Evolutionary conservation across 345 rosid genomes (phyloP), one percentile per base, ranked within the genome.

Genomic region (Salix dunnii): DNA sequence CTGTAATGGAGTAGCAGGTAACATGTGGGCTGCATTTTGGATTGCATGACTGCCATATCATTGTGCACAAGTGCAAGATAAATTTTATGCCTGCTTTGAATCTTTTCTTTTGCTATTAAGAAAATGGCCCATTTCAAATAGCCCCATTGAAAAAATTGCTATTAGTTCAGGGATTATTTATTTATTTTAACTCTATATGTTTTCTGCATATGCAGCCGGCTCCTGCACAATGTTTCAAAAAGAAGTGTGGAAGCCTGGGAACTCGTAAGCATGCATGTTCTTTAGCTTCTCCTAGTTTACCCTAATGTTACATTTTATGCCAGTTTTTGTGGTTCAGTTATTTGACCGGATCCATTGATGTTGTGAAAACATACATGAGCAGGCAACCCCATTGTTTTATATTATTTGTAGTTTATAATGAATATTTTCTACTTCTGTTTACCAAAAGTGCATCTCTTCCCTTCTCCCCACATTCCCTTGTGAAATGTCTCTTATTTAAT

Each of bases 241-340:
- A 87, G 86, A 81, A 78, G 84, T 62, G 67, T 89, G 64, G 91
- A 90, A 83, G 92, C 89, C 40, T 91, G 97, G 97, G 97, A 95
- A 82, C 93, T 95, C 60, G 94, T 88, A 87, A 51, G 89, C 20
- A 49, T 18, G 20, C 58, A 17, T 6, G 58, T 49, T 18, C 58
- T 49, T 49, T 46, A 46, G 6, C 51, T 46, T 46, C 51, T 46
- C 14, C 20, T 49, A 49, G 21, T 49, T 49, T 17, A 46, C 58
- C 58, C 58, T 20, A 49, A 18, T 18, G n/a, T 18, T 49, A 5
- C n/a, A 18, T 49, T 49, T 49, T 18, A 49, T 49, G 58, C 58
- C 58, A 18, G 20, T 49, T 18, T 6, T 6, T 17, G 51, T 46
- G 21, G n/a, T 17, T 49, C 8, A 2, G 58, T 18, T 49, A 20